Percentiles rank a stretch among this genome's conserved stretches.
Conservation (phyloP, 2,329 filamentous ascomycete genomes). For the Epichloe typhina region DNA sequence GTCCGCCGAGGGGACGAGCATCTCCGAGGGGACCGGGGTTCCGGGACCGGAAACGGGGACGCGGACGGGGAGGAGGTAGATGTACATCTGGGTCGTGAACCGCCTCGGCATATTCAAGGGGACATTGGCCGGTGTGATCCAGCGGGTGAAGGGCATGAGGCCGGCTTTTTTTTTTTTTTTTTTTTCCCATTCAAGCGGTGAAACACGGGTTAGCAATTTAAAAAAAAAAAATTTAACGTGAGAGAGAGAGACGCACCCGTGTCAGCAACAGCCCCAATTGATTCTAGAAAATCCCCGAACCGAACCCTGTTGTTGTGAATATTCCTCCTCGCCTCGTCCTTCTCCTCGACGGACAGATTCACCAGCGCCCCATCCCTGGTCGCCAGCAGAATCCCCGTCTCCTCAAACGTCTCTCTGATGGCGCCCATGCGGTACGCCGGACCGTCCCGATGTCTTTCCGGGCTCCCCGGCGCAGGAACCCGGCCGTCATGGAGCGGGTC, state of each 20-base stretch:
- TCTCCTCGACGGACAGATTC: constrained; percentile 42
- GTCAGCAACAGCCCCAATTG: constrained; percentile 49
- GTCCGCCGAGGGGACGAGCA: constrained; percentile 57
- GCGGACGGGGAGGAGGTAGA: constrained; percentile 62
- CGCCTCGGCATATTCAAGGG: constrained; percentile 33
- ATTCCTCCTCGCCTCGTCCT: constrained; percentile 50
- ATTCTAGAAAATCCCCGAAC: constrained; percentile 53
- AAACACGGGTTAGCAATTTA: not conserved
- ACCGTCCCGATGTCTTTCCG: constrained; percentile 54
- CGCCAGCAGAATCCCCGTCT: constrained; percentile 78
- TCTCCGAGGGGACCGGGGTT: constrained; percentile 32
- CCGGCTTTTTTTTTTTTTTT: constrained; percentile 28
- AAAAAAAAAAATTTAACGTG: not conserved
- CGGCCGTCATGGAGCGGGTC: constrained; percentile 62
- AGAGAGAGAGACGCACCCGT: constrained; percentile 32
- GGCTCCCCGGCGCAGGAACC: constrained; percentile 31
- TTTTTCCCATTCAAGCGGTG: too few relatives aligned
- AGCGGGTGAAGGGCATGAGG: constrained; percentile 74
- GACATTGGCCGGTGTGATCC: constrained; percentile 60
- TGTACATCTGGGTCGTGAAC: constrained; percentile 94
- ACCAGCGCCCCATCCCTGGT: constrained; percentile 41
- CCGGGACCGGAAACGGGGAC: constrained; percentile 10
- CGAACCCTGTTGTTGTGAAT: constrained; percentile 54
- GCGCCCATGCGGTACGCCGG: constrained; percentile 68
- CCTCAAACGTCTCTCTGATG: constrained; percentile 86